Evolutionary conservation across 1,284 basidiomycete species (phyloP).

Genomic region (Cutaneotrichosporon spelunceum): DNA sequence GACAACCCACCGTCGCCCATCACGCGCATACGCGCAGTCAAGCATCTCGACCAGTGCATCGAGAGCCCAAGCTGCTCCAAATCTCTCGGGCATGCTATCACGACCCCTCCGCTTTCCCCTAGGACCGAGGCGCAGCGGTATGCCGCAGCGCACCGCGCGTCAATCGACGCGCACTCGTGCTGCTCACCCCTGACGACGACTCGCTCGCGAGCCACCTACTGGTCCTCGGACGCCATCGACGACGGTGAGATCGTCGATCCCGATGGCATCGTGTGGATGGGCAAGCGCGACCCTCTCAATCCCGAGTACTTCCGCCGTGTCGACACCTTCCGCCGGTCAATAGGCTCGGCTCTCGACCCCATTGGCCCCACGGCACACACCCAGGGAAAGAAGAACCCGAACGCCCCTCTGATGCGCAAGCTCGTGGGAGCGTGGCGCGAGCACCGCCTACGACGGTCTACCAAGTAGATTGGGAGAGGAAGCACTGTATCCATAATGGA

Average conservation of each 20-base stretch:
- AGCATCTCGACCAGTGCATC: neutral
- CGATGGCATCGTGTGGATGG: slow-evolving; percentile 20
- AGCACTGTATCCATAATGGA: neutral
- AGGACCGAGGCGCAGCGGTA: slow-evolving; percentile 3
- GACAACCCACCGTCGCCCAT: neutral
- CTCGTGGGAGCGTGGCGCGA: neutral
- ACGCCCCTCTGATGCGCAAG: neutral
- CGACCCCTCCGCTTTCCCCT: neutral
- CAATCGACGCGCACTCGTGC: neutral
- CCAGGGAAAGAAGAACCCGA: neutral
- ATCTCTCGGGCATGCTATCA: neutral
- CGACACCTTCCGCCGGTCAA: slow-evolving; percentile 4
- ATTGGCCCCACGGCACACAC: neutral
- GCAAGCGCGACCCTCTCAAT: slow-evolving; percentile 9
- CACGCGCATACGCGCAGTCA: neutral
- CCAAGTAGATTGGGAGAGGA: slow-evolving; percentile 1
- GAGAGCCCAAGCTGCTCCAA: neutral
- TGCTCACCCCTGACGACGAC: neutral
- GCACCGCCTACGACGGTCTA: neutral
- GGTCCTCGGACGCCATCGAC: neutral
- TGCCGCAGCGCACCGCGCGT: neutral
- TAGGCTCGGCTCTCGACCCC: neutral
- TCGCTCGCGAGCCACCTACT: neutral
- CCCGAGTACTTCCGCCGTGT: slow-evolving; percentile 1
- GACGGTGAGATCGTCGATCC: neutral